A percentile compares a stretch with the other conserved stretches of the same genome.
These are phyloP conservation scores for Penicillium desertorum DNA, from an alignment of 495 filamentous ascomycete genomes.

Conservation along the genomic window DNA sequence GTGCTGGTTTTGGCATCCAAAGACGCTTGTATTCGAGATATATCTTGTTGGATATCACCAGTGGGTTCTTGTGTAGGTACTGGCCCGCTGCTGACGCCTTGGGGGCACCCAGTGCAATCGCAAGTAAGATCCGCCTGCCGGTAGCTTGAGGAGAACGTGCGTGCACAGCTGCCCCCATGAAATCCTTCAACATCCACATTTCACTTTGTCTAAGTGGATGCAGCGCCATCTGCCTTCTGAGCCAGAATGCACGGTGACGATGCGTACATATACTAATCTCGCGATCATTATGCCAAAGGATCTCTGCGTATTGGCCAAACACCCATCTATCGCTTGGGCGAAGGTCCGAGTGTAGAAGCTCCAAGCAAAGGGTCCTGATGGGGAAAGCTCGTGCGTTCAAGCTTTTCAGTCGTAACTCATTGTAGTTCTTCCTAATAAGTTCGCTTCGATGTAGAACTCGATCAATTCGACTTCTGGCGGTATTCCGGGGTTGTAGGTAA, in stretches of 20 bases:
- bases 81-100: background rate
- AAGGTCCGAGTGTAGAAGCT: background rate
- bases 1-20: slow-evolving; percentile 9
- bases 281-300: background rate
- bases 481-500: slow-evolving; percentile 21
- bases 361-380: background rate
- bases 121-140: background rate
- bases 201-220: background rate
- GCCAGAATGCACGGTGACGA: background rate
- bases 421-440: background rate
- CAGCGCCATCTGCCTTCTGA: background rate
- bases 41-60: background rate
- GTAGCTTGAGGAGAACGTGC: background rate
- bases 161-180: background rate
- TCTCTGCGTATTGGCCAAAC: background rate
- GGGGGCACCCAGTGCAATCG: background rate
- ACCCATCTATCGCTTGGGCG: background rate
- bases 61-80: background rate
- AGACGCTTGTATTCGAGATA: slow-evolving; percentile 7
- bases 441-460: background rate
- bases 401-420: background rate
- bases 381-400: background rate
- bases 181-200: background rate
- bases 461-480: slow-evolving; percentile 19
- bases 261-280: background rate